Evolutionary conservation across 352 stramenopile species (phyloP), one percentile per base, ranked within the genome.

Genomic region (Pythium vanterpoolii): DNA sequence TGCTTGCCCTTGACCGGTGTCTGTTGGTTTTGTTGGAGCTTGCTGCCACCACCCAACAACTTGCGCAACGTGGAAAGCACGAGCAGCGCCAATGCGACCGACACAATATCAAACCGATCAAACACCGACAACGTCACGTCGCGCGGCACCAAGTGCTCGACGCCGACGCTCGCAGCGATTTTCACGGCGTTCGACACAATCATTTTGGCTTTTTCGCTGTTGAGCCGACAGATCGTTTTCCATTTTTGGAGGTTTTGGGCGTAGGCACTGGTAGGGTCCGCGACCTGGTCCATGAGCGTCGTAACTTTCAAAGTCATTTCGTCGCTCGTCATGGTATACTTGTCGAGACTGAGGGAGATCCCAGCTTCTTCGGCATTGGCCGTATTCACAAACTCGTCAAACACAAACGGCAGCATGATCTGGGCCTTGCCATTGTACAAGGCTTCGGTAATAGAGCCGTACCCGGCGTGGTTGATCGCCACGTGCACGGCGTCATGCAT

Each of bases 401-500:
- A 62, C 18, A 62, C 44, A 28, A 68, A 56, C 28, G 60, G 60
- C 45, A 68, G 52, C 60, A 68, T 62, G 39, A 68, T 54, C 53
- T 62, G 60, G 11, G 52, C 52, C 53, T 68, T 68, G 28, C 60
- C 60, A 27, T 62, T 62, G 60, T 59, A 57, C 45, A 68, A 26
- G 18, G 60, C 40, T 45, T 68, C 60, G n/a, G 60, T 68, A 30
- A 68, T 62, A 26, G 52, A 62, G 4, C 52, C 60, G 52, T 62
- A 62, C 21, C 60, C 60, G 5, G 52, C 60, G 39, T 68, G 60
- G 52, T 58, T 60, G 31, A 68, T 58, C 38, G 51, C 40, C n/a
- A 68, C 39, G 13, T 62, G 60, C 60, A 62, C 53, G 53, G 53
- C 60, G 53, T 68, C 60, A 47, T 68, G 60, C 60, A 68, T 68